Conservation (phyloP, 371 early-diverging fungal genomes). For the Syncephalastrum racemosum region DNA sequence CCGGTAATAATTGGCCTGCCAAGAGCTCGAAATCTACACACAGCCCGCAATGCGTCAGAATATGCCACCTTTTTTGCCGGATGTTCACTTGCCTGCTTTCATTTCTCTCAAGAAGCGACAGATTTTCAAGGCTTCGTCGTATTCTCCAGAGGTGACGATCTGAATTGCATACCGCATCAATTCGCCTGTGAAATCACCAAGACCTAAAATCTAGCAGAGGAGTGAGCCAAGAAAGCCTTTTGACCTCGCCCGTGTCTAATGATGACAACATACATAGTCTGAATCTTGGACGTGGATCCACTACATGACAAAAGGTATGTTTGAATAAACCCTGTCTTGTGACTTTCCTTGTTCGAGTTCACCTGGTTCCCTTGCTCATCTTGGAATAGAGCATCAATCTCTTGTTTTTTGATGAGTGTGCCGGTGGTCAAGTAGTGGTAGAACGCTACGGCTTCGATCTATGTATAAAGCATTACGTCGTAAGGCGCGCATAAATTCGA, state of each 20-base stretch:
- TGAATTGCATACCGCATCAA: conserved; percentile 70
- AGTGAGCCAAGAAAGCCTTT: neutral
- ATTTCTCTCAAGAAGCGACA: conserved; percentile 50
- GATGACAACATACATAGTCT: conserved; percentile 46
- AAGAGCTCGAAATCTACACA: conserved; percentile 35
- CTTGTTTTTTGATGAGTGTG: conserved; percentile 41
- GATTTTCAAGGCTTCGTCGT: conserved; percentile 46
- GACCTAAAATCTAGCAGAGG: conserved; percentile 37
- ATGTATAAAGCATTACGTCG: conserved; percentile 5
- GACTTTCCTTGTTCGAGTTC: neutral
- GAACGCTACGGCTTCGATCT: conserved; percentile 68
- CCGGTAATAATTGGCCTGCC: conserved; percentile 25
- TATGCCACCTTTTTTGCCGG: too few species aligned
- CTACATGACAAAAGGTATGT: conserved; percentile 8
- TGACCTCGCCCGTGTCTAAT: too few species aligned
- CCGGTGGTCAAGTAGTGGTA: conserved; percentile 50
- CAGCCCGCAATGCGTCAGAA: neutral
- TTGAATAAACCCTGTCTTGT: too few species aligned
- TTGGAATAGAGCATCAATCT: conserved; percentile 47
- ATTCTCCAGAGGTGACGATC: conserved; percentile 39
- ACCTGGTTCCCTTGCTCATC: conserved; percentile 32
- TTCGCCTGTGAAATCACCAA: conserved; percentile 74
- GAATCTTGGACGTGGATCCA: conserved; percentile 42
- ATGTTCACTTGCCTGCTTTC: conserved; percentile 24
- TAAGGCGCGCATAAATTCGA: neutral